Conservation (phyloP, 805 yeast species). For the Diddensiella santjacobensis region DNA sequence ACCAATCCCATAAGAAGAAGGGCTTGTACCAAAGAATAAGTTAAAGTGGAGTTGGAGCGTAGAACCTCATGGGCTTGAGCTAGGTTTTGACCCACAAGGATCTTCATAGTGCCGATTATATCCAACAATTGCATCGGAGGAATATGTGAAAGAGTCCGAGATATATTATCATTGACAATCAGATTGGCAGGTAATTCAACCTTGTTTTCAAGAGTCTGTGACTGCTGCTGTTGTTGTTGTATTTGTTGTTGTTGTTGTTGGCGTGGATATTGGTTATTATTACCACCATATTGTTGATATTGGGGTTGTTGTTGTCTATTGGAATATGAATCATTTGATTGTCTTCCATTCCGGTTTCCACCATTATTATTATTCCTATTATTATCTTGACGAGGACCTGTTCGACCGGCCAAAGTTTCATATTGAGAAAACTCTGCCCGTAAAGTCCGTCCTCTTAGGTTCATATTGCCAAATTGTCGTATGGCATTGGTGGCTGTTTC, state of each 20-base stretch:
- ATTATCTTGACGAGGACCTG: constrained; percentile 3
- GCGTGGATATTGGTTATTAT: constrained; percentile 1
- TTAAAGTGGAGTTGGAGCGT: constrained; percentile 61
- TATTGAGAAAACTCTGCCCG: constrained; percentile 26
- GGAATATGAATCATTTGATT: constrained; percentile 4
- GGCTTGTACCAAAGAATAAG: constrained; percentile 74
- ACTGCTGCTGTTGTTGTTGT: constrained; percentile 14
- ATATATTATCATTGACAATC: constrained; percentile 39
- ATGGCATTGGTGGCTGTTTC: constrained; percentile 24
- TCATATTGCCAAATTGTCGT: constrained; percentile 17
- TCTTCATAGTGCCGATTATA: constrained; percentile 52
- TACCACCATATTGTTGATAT: constrained; percentile 3
- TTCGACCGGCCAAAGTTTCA: constrained; percentile 6
- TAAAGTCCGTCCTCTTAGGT: constrained; percentile 19
- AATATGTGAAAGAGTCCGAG: constrained; percentile 47
- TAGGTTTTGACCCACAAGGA: constrained; percentile 56
- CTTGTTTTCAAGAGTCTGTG: constrained; percentile 41
- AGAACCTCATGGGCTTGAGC: constrained; percentile 57
- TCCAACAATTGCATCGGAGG: constrained; percentile 48
- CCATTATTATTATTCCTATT: constrained; percentile 2
- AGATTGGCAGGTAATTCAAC: constrained; percentile 44
- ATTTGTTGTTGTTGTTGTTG: constrained; percentile 3
- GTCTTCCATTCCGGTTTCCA: not conserved
- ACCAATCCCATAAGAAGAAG: constrained; percentile 42
- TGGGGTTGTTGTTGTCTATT: constrained; percentile 10